phyloP scores from a whole-genome alignment of 495 filamentous ascomycete genomes.

The Aspergillus haitiensis region DNA sequence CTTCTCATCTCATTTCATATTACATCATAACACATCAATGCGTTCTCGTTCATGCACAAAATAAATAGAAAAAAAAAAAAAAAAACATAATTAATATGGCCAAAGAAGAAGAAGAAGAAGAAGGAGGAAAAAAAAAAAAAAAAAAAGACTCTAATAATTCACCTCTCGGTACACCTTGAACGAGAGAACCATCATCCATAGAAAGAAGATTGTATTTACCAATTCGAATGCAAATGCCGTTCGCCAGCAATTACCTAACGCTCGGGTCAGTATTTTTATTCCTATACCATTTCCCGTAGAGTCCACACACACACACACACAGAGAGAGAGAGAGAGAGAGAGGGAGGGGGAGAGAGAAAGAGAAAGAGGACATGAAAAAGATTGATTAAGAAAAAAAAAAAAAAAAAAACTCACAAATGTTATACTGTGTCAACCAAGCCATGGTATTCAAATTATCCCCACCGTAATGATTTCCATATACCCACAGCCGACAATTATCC shows the following conservation, averaged over 20 bases:
- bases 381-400: not conserved
- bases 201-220: constrained; percentile 77
- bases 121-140: constrained; percentile 23
- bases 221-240: constrained; percentile 65
- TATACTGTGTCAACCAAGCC: constrained; percentile 84
- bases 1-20: not conserved
- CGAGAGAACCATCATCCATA: constrained; percentile 95
- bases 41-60: not conserved
- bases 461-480: constrained; percentile 53
- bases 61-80: constrained; percentile 5
- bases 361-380: constrained; percentile 3
- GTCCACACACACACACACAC: too few species aligned
- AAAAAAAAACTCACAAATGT: constrained; percentile 64
- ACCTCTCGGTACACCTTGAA: constrained; percentile 78
- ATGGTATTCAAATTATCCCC: constrained; percentile 71
- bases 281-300: too few species aligned
- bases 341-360: too few species aligned
- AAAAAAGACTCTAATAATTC: constrained; percentile 37
- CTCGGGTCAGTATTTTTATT: not conserved
- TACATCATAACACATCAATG: constrained; percentile 1
- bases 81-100: not conserved
- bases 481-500: constrained; percentile 75
- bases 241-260: constrained; percentile 56
- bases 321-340: too few species aligned
- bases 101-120: not conserved